These are phyloP conservation scores for Leccinum longicurvipes DNA, from an alignment of 768 basidiomycete genomes.

Conservation along the genomic window DNA sequence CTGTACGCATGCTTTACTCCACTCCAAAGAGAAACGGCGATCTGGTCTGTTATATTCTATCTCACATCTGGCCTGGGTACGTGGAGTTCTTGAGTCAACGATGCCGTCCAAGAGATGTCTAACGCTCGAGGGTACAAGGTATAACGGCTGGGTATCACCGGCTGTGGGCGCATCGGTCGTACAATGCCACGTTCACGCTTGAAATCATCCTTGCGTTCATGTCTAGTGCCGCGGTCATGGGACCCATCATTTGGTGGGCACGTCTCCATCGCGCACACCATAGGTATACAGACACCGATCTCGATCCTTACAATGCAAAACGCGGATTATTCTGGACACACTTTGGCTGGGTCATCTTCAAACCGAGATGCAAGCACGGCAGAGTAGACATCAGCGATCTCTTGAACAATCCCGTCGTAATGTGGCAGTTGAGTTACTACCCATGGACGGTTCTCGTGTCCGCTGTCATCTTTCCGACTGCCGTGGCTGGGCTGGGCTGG, in stretches of 20 bases:
- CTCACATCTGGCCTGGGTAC: neutral
- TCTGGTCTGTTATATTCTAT: constrained; percentile 1
- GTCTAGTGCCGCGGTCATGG: neutral
- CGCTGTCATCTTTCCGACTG: neutral
- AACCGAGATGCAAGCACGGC: constrained; percentile 1
- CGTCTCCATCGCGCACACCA: constrained; percentile 3
- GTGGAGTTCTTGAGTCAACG: neutral
- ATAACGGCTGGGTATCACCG: constrained; percentile 6
- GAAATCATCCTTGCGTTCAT: neutral
- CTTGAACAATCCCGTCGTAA: neutral
- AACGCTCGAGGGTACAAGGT: neutral
- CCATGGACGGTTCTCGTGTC: neutral
- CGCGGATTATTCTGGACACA: constrained; percentile 1
- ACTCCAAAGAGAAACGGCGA: neutral
- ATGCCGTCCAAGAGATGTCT: neutral
- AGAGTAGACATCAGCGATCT: constrained; percentile 4
- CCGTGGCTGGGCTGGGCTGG: constrained; percentile 3
- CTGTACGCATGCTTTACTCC: constrained; percentile 48
- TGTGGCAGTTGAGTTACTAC: constrained; percentile 2
- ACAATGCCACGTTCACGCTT: neutral
- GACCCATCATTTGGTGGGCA: constrained; percentile 1
- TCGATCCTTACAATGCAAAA: constrained; percentile 3
- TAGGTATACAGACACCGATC: constrained; percentile 8
- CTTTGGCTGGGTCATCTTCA: neutral
- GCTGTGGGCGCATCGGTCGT: neutral